These are phyloP conservation scores for Globisporangium cylindrosporum DNA, from an alignment of 352 stramenopile genomes.

Conservation along the genomic window DNA sequence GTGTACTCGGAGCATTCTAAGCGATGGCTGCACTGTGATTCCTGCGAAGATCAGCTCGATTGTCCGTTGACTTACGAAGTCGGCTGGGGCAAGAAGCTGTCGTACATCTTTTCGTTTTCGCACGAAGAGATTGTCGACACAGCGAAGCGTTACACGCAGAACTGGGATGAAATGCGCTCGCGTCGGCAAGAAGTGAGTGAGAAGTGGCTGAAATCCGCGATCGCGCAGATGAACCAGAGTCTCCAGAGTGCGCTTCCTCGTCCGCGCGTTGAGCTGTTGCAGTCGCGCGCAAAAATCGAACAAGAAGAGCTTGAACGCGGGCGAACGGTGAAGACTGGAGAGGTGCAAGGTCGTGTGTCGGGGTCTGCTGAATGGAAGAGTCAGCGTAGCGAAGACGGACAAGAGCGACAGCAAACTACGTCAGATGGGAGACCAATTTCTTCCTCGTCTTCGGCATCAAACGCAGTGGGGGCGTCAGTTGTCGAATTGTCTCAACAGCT, in stretches of 20 bases:
- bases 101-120: conserved; percentile 90
- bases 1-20: conserved; percentile 78
- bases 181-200: conserved; percentile 69
- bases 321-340: conserved; percentile 31
- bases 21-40: conserved; percentile 93
- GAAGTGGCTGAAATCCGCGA: conserved; percentile 50
- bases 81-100: conserved; percentile 93
- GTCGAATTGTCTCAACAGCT: conserved; percentile 43
- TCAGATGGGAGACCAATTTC: neutral
- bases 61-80: conserved; percentile 93
- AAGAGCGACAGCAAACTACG: neutral
- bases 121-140: conserved; percentile 91
- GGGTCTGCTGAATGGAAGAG: conserved; percentile 79
- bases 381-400: conserved; percentile 62
- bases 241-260: conserved; percentile 28
- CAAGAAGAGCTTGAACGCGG: conserved; percentile 39
- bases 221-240: conserved; percentile 48
- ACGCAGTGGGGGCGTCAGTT: neutral
- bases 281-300: conserved; percentile 34
- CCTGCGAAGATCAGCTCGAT: conserved; percentile 93
- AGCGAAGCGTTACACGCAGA: conserved; percentile 73
- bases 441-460: neutral
- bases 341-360: conserved; percentile 73
- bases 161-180: conserved; percentile 60
- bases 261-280: conserved; percentile 37